Evolutionary conservation across 139 green algal genomes (phyloP), one percentile per base, ranked within the genome.

Genomic region (Coelastrella sp.): DNA sequence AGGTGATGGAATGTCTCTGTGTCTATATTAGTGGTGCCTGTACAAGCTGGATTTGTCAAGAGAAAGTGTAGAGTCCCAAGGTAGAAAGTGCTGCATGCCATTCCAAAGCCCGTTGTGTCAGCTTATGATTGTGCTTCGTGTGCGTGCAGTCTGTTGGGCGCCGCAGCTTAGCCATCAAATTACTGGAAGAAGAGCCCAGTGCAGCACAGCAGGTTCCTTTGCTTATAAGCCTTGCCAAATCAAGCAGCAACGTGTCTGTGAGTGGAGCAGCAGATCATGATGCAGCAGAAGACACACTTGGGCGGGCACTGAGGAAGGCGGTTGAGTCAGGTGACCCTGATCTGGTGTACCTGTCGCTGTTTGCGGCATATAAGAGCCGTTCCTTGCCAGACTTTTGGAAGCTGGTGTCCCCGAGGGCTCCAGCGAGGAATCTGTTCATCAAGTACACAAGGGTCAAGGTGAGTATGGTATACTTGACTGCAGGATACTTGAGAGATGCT

Each of bases 301-400:
- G 73, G 58, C 87, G 94, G 0, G 97, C 96, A 6, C 91, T 99
- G 58, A 91, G 91, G 25, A 96, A 96, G 60, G 97, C 96, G 5
- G 85, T 97, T 19, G 95, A 96, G 61, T 96, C 94, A 85, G 96
- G 96, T 0, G 97, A 99, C 92, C 94, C 97, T 0, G 95, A 99
- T 92, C 93, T 99, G 25, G 95, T 98, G 9, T 97, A 97, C 85
- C 91, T 96, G 61, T 94, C 93, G 6, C 91, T 97, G 20, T 96
- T 97, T 86, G 78, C 79, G 24, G 91, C 93, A 20, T 95, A 96
- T 84, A 88, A 72, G 24, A 63, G 58, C 75, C 85, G 49, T 9
- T 86, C 84, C 6, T 91, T 92, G 91, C 88, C 75, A 22, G n/a
- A 95, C 11, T 96, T 97, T 91, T 94, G 94, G 93, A 75, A 89